Evolutionary conservation across 352 stramenopile genomes (phyloP).

Genomic region (Globisporangium acanthophoron): DNA sequence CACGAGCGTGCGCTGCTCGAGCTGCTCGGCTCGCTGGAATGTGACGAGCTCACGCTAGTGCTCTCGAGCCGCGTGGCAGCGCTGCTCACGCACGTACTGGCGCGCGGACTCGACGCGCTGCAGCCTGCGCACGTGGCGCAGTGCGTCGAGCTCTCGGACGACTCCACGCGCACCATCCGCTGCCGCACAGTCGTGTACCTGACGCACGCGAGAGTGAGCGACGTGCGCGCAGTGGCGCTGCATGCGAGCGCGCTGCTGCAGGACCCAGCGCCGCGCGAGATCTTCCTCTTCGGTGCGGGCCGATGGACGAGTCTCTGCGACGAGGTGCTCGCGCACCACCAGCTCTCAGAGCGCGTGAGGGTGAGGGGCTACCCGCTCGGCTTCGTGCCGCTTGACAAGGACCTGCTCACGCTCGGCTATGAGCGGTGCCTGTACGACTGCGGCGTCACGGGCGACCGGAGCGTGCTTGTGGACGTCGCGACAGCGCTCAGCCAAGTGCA

Average conservation of each 20-base stretch:
- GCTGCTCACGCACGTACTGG: constrained; percentile 58
- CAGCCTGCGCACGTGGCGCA: constrained; percentile 31
- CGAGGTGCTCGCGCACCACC: constrained; percentile 29
- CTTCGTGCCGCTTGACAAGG: constrained; percentile 55
- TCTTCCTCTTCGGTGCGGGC: constrained; percentile 38
- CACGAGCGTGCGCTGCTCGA: constrained; percentile 35
- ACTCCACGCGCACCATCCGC: constrained; percentile 24
- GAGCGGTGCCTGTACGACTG: constrained; percentile 54
- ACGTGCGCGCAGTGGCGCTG: constrained; percentile 38
- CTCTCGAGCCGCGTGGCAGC: constrained; percentile 45
- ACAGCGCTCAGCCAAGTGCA: constrained; percentile 48
- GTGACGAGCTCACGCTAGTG: constrained; percentile 40
- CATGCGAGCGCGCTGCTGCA: constrained; percentile 32
- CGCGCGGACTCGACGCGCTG: constrained; percentile 29
- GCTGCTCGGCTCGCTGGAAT: constrained; percentile 26
- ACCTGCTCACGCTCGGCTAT: constrained; percentile 54
- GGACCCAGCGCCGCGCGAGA: constrained; percentile 9
- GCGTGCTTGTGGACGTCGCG: constrained; percentile 40
- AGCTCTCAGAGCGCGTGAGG: constrained; percentile 32
- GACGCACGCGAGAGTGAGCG: constrained; percentile 27
- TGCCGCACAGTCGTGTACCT: constrained; percentile 40
- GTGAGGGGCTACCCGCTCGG: constrained; percentile 36
- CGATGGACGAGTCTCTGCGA: constrained; percentile 50
- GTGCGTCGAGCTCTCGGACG: constrained; percentile 53
- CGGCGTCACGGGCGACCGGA: constrained; percentile 36